A percentile compares a stretch with the other conserved stretches of the same genome.
These are phyloP conservation scores for Schizothecium vesticola DNA, from an alignment of 495 filamentous ascomycete species.

Conservation along the genomic window DNA sequence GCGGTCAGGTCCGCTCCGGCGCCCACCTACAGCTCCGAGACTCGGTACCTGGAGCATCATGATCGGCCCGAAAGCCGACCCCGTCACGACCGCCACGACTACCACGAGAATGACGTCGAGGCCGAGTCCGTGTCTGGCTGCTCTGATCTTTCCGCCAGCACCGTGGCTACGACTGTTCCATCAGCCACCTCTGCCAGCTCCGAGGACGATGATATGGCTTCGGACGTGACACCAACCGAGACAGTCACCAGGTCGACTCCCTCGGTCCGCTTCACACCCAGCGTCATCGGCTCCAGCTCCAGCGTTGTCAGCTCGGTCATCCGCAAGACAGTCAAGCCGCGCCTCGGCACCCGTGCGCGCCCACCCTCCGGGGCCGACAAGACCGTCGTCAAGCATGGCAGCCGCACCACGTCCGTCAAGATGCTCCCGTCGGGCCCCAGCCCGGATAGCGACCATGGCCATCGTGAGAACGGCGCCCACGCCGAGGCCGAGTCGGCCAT, in stretches of 20 bases:
- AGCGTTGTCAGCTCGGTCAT: conserved; percentile 27
- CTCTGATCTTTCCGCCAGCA: conserved; percentile 42
- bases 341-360: conserved; percentile 24
- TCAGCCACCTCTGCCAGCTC: conserved; percentile 25
- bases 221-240: conserved; percentile 31
- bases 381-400: conserved; percentile 21
- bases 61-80: neutral
- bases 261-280: conserved; percentile 32
- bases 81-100: conserved; percentile 12
- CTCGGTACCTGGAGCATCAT: neutral
- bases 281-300: conserved; percentile 25
- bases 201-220: conserved; percentile 22
- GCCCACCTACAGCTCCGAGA: conserved; percentile 20
- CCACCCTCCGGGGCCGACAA: conserved; percentile 24
- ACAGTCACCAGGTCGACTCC: conserved; percentile 25
- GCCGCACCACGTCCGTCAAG: conserved; percentile 31
- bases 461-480: conserved; percentile 16
- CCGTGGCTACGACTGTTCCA: conserved; percentile 36
- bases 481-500: conserved; percentile 29
- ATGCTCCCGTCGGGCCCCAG: conserved; percentile 16
- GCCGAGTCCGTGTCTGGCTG: conserved; percentile 41
- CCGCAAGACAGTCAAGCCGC: conserved; percentile 27
- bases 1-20: conserved; percentile 19
- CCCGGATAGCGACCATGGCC: conserved; percentile 11
- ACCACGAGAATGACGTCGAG: conserved; percentile 25